These are phyloP conservation scores for Neofusicoccum laricinum DNA, from an alignment of 2,329 filamentous ascomycete species.

Conservation along the genomic window DNA sequence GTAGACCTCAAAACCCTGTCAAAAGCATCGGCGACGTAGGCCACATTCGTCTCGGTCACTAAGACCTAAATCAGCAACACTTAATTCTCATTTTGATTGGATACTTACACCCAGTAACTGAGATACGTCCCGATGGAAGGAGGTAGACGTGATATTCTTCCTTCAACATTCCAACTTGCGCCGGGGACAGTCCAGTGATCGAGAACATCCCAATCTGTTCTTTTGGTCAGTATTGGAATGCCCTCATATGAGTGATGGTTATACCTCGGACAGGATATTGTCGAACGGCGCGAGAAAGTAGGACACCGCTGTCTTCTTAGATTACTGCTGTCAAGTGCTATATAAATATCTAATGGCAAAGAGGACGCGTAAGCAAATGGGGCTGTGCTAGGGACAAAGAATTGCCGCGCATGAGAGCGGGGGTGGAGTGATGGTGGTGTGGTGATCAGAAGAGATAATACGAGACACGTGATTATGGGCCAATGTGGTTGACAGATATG, in stretches of 20 bases:
- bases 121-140: slow-evolving; percentile 31
- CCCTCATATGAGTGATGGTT: no score
- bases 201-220: slow-evolving; percentile 42
- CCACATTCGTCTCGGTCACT: slow-evolving; percentile 13
- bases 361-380: no score
- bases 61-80: background rate
- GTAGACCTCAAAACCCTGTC: background rate
- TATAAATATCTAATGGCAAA: no score
- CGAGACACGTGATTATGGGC: no score
- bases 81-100: background rate
- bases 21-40: slow-evolving; percentile 10
- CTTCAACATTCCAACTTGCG: slow-evolving; percentile 30
- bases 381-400: no score
- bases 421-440: no score
- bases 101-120: slow-evolving; percentile 21
- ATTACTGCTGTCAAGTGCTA: no score
- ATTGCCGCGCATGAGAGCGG: no score
- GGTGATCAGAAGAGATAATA: no score
- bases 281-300: no score
- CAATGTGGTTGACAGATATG: no score
- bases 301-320: no score
- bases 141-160: slow-evolving; percentile 36
- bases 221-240: background rate
- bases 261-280: slow-evolving; percentile 22
- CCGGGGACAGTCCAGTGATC: slow-evolving; percentile 33